phyloP scores from a whole-genome alignment of 2,329 filamentous ascomycete genomes.

The Helotiales sp. region DNA sequence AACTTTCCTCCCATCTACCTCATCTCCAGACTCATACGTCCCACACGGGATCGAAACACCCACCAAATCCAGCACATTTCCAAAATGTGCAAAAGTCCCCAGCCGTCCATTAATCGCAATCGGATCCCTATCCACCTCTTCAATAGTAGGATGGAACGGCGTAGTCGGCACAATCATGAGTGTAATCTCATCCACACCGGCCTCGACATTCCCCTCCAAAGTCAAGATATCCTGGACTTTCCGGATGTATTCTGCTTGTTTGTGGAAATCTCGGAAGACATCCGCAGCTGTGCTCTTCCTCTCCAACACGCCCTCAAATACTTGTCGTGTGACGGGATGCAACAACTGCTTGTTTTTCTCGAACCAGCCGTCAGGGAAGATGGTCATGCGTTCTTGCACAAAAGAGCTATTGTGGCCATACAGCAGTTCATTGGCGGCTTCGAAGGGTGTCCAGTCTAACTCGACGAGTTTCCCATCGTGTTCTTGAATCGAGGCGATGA shows the following conservation, averaged over 20 bases:
- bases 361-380: slow-evolving; percentile 46
- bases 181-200: slow-evolving; percentile 40
- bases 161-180: slow-evolving; percentile 58
- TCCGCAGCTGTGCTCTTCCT: slow-evolving; percentile 50
- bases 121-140: slow-evolving; percentile 55
- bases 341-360: slow-evolving; percentile 54
- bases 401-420: slow-evolving; percentile 60
- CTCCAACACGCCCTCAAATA: slow-evolving; percentile 47
- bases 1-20: slow-evolving; percentile 21
- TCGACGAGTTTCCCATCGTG: slow-evolving; percentile 43
- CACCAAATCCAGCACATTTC: slow-evolving; percentile 59
- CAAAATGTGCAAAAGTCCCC: slow-evolving; percentile 58
- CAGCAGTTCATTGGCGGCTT: slow-evolving; percentile 54
- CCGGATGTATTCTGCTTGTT: slow-evolving; percentile 50
- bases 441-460: slow-evolving; percentile 52
- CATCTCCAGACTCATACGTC: slow-evolving; percentile 29
- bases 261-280: slow-evolving; percentile 54
- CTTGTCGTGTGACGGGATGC: slow-evolving; percentile 54
- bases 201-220: slow-evolving; percentile 22
- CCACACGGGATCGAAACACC: slow-evolving; percentile 45
- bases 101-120: slow-evolving; percentile 54
- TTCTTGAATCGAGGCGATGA: slow-evolving; percentile 46
- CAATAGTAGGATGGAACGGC: slow-evolving; percentile 53
- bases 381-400: slow-evolving; percentile 56
- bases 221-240: slow-evolving; percentile 48